These are phyloP conservation scores for Neurospora sp. DNA, from an alignment of 495 filamentous ascomycete species.

Conservation along the genomic window DNA sequence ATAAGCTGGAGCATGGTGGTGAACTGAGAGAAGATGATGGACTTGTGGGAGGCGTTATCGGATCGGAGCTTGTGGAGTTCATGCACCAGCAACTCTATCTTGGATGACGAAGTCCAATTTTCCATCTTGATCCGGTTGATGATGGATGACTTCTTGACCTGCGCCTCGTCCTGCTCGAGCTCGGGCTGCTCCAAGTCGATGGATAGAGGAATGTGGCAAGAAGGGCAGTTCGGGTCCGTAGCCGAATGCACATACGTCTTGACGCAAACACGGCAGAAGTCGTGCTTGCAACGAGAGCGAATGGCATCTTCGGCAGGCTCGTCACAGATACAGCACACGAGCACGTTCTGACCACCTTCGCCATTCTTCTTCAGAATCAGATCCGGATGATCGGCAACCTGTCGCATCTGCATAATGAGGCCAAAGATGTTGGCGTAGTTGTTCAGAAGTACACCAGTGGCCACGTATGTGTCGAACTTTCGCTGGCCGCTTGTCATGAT, in stretches of 20 bases:
- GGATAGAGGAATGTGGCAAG: slow-evolving; percentile 77
- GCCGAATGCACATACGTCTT: slow-evolving; percentile 73
- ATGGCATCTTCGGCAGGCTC: slow-evolving; percentile 92
- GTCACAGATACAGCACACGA: slow-evolving; percentile 90
- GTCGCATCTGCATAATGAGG: slow-evolving; percentile 95
- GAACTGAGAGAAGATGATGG: slow-evolving; percentile 95
- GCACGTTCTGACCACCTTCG: slow-evolving; percentile 76
- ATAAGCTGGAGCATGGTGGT: slow-evolving; percentile 96
- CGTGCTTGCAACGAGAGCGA: slow-evolving; percentile 81
- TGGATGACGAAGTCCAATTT: slow-evolving; percentile 93
- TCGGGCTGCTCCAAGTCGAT: slow-evolving; percentile 92
- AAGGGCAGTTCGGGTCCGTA: slow-evolving; percentile 72
- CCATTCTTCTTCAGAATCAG: slow-evolving; percentile 79
- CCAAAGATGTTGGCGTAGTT: slow-evolving; percentile 90
- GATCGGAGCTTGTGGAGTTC: slow-evolving; percentile 81
- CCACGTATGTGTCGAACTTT: slow-evolving; percentile 90
- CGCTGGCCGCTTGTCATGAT: slow-evolving; percentile 86
- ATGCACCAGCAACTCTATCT: slow-evolving; percentile 92
- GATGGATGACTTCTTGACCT: slow-evolving; percentile 86
- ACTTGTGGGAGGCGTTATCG: slow-evolving; percentile 86
- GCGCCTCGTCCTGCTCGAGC: slow-evolving; percentile 74
- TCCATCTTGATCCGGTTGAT: slow-evolving; percentile 97
- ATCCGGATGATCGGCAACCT: slow-evolving; percentile 92
- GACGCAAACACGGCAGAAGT: slow-evolving; percentile 87
- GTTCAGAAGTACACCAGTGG: slow-evolving; percentile 87